phyloP scores from a whole-genome alignment of 2,329 filamentous ascomycete species.

The Xylariaceae sp. region DNA sequence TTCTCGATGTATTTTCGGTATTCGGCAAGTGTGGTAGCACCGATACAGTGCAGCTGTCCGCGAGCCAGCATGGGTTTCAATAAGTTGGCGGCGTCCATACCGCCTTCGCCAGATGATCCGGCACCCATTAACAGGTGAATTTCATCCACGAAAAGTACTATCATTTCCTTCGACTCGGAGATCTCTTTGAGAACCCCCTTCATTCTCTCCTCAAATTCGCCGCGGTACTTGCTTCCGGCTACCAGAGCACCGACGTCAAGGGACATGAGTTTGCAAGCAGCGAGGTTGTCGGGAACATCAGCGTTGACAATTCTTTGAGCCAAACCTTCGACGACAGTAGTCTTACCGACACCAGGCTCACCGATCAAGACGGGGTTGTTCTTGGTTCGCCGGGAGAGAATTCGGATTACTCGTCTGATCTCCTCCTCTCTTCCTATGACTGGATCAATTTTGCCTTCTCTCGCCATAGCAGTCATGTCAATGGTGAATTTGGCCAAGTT shows the following conservation, averaged over 20 bases:
- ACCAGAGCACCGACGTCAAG: constrained; percentile 95
- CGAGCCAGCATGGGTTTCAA: constrained; percentile 98
- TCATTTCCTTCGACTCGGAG: constrained; percentile 91
- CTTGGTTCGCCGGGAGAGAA: constrained; percentile 91
- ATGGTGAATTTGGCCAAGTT: constrained; percentile 98
- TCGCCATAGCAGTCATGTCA: constrained; percentile 95
- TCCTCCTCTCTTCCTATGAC: constrained; percentile 97
- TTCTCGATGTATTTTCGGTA: constrained; percentile 99
- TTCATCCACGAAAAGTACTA: constrained; percentile 97
- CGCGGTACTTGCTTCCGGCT: constrained; percentile 96
- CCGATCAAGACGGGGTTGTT: constrained; percentile 99
- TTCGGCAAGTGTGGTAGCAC: constrained; percentile 91
- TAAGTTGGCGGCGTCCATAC: constrained; percentile 98
- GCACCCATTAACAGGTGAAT: constrained; percentile 99
- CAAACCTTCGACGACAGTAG: constrained; percentile 94
- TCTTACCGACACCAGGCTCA: constrained; percentile 98
- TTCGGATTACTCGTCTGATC: constrained; percentile 88
- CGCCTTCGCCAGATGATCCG: constrained; percentile 90
- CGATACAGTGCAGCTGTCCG: constrained; percentile 96
- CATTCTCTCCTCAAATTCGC: constrained; percentile 99
- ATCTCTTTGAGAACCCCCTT: constrained; percentile 99
- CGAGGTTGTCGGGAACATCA: constrained; percentile 94
- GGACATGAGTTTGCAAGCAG: constrained; percentile 90
- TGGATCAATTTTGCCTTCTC: constrained; percentile 96
- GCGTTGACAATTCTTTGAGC: constrained; percentile 95